Conservation (phyloP, 768 basidiomycete genomes). For the Pseudohyphozyma bogoriensis region DNA sequence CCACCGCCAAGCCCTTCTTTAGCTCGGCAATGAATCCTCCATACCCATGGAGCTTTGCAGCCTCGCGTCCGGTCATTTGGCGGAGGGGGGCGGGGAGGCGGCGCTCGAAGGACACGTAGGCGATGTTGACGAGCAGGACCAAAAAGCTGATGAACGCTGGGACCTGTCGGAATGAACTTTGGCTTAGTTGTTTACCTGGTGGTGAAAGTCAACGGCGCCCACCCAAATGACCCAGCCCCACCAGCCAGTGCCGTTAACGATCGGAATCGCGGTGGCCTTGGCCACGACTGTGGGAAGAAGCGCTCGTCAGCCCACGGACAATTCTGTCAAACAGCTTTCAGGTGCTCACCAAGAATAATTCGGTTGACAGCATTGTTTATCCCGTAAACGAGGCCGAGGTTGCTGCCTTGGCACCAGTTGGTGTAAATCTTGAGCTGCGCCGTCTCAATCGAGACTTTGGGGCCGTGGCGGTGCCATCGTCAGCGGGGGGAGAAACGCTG, state of each 20-base stretch:
- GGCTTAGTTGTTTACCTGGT: no score
- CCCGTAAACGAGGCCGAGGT: constrained; percentile 7
- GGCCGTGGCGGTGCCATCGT: not conserved
- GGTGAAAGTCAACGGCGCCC: not conserved
- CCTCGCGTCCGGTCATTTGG: not conserved
- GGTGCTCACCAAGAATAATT: not conserved
- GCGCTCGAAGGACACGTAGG: not conserved
- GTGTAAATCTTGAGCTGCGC: constrained; percentile 9
- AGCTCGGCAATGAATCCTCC: not conserved
- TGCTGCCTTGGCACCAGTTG: not conserved
- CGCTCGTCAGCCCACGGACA: not conserved
- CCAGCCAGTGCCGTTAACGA: constrained; percentile 1
- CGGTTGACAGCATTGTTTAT: constrained; percentile 2
- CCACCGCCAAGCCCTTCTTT: not conserved
- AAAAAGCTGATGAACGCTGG: not conserved
- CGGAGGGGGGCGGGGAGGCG: not conserved
- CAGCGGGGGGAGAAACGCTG: not conserved
- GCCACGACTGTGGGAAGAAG: not conserved
- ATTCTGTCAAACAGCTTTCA: not conserved
- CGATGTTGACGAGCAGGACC: not conserved
- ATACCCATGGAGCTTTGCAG: not conserved
- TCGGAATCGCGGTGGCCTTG: constrained; percentile 6
- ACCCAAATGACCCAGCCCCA: constrained; percentile 13
- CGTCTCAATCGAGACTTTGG: constrained; percentile 8
- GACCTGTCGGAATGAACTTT: not conserved